Evolutionary conservation across 2,329 filamentous ascomycete genomes (phyloP).

Genomic region (Arthrobotrys iridis): DNA sequence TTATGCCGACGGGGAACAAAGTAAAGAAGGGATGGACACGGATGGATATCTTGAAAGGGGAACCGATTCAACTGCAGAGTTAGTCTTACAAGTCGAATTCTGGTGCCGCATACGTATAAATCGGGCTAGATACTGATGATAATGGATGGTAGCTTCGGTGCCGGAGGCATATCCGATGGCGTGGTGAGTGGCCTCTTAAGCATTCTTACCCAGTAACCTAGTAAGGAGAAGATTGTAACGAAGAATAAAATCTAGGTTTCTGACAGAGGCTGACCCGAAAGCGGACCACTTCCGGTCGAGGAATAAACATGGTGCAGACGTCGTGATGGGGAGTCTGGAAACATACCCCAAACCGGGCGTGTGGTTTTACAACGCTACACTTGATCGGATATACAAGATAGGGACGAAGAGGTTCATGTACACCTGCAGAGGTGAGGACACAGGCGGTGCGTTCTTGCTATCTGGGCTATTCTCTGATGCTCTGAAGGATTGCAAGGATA

Average conservation of each 20-base stretch:
- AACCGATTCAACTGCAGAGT: constrained; percentile 40
- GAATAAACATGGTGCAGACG: constrained; percentile 6
- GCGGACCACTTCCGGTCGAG: constrained; percentile 15
- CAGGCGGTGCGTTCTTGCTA: constrained; percentile 22
- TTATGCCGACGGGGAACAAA: constrained; percentile 26
- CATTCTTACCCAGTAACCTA: background rate
- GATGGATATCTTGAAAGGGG: constrained; percentile 14
- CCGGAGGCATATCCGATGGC: constrained; percentile 25
- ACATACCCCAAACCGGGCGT: constrained; percentile 23
- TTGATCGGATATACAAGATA: constrained; percentile 15
- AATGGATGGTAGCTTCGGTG: background rate
- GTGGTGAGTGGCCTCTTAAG: constrained; percentile 37
- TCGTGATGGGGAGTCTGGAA: constrained; percentile 22
- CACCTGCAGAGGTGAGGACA: constrained; percentile 17
- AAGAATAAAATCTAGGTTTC: constrained; percentile 10
- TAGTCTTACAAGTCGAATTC: background rate
- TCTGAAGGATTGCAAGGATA: constrained; percentile 1
- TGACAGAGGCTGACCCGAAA: constrained; percentile 23
- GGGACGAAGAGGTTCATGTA: constrained; percentile 46
- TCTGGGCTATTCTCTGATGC: background rate
- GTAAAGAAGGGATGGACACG: constrained; percentile 14
- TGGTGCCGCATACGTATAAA: background rate
- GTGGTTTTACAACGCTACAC: constrained; percentile 10
- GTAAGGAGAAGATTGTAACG: background rate
- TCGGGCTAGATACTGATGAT: background rate